These are phyloP conservation scores for Erysimum cheiri DNA, from an alignment of 441 rosid genomes.

Conservation along the genomic window DNA sequence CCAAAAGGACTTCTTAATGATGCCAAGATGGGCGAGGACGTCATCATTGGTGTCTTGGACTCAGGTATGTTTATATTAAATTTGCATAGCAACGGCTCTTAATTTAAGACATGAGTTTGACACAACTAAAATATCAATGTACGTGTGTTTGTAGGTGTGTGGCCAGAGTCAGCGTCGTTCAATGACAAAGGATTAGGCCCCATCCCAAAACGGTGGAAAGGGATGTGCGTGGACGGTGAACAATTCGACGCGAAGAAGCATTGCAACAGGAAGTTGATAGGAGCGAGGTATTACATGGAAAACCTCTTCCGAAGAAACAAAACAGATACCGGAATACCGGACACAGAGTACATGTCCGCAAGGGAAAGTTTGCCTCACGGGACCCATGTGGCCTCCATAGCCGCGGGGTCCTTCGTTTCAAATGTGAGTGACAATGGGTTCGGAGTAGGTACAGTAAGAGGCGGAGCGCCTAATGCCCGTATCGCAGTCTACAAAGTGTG, in stretches of 20 bases:
- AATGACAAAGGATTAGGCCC: conserved; percentile 51
- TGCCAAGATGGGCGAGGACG: conserved; percentile 65
- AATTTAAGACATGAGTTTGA: neutral
- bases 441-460: conserved; percentile 67
- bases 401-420: conserved; percentile 53
- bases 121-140: neutral
- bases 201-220: conserved; percentile 60
- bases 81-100: neutral
- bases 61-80: conserved; percentile 42
- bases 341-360: conserved; percentile 47
- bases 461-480: conserved; percentile 70
- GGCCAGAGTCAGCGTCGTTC: conserved; percentile 75
- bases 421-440: conserved; percentile 61
- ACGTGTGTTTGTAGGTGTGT: conserved; percentile 45
- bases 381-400: conserved; percentile 71
- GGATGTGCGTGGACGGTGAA: conserved; percentile 65
- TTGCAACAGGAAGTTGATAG: conserved; percentile 67
- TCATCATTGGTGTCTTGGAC: conserved; percentile 67
- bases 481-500: conserved; percentile 83
- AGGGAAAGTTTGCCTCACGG: conserved; percentile 69
- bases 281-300: conserved; percentile 71
- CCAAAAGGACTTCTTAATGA: conserved; percentile 48
- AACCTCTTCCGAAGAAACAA: conserved; percentile 23
- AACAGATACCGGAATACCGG: neutral
- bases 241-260: conserved; percentile 50